Evolutionary conservation across 495 filamentous ascomycete species (phyloP).

Genomic region (Polyplosphaeria fusca): DNA sequence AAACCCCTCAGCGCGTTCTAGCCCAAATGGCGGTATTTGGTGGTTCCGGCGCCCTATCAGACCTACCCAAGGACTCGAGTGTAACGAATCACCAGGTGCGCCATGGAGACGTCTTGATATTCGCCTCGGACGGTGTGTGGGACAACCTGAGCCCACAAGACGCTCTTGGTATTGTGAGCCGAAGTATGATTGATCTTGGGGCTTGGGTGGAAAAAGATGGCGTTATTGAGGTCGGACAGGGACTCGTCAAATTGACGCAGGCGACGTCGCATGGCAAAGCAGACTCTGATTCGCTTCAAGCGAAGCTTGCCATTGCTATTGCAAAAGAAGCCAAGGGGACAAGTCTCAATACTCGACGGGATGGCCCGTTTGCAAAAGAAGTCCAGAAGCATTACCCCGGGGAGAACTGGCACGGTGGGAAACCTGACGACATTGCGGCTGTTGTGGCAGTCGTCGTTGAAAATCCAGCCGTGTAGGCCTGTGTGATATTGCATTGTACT

Average conservation of each 20-base stretch:
- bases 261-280: conserved; percentile 29
- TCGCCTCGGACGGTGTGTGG: conserved; percentile 94
- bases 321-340: conserved; percentile 77
- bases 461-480: conserved; percentile 1
- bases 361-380: conserved; percentile 93
- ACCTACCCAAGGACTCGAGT: conserved; percentile 80
- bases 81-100: conserved; percentile 69
- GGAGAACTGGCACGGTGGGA: conserved; percentile 82
- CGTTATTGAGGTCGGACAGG: conserved; percentile 49
- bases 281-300: conserved; percentile 57
- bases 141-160: conserved; percentile 94
- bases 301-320: conserved; percentile 71
- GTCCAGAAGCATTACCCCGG: conserved; percentile 79
- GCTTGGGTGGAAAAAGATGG: conserved; percentile 66
- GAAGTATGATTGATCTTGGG: conserved; percentile 64
- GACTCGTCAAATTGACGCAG: conserved; percentile 27
- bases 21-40: conserved; percentile 75
- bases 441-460: conserved; percentile 69
- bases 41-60: conserved; percentile 65
- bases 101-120: conserved; percentile 86
- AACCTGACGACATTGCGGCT: conserved; percentile 86
- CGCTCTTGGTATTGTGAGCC: conserved; percentile 72
- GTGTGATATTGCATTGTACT: not conserved
- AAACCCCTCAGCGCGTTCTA: conserved; percentile 76
- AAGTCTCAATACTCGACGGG: conserved; percentile 69